phyloP scores from a whole-genome alignment of 2,329 filamentous ascomycete genomes.

The Claviceps spartinae region DNA sequence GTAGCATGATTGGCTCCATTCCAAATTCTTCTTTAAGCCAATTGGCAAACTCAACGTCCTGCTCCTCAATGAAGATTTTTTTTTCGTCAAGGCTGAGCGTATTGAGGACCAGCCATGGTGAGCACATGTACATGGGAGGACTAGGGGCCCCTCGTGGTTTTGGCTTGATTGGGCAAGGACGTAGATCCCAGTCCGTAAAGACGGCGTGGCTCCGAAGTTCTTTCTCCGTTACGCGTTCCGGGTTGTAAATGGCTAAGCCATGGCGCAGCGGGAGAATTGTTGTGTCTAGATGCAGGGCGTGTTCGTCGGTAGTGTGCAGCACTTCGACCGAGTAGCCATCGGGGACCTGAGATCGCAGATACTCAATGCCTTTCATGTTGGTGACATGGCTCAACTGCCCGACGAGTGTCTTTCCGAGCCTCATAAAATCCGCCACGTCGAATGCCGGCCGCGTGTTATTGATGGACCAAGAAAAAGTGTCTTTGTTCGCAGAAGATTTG shows the following conservation, averaged over 20 bases:
- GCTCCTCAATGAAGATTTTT: slow-evolving; percentile 15
- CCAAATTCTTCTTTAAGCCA: slow-evolving; percentile 9
- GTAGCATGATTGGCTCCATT: slow-evolving; percentile 10
- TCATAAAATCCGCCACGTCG: slow-evolving; percentile 22
- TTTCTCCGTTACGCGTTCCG: slow-evolving; percentile 12
- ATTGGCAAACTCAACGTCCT: slow-evolving; percentile 9
- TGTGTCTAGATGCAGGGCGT: slow-evolving; percentile 20
- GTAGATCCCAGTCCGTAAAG: slow-evolving; percentile 16
- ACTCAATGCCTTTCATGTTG: slow-evolving; percentile 18
- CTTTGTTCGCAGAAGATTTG: not conserved
- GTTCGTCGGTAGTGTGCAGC: slow-evolving; percentile 12
- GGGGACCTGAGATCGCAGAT: slow-evolving; percentile 12
- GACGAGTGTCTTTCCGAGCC: slow-evolving; percentile 18
- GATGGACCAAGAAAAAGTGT: slow-evolving; percentile 13
- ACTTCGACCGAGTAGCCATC: slow-evolving; percentile 18
- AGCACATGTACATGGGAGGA: slow-evolving; percentile 16
- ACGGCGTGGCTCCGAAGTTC: slow-evolving; percentile 12
- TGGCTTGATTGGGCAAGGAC: slow-evolving; percentile 12
- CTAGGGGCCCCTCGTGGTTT: not conserved
- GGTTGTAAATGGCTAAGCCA: slow-evolving; percentile 16
- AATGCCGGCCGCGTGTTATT: slow-evolving; percentile 20
- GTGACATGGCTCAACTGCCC: slow-evolving; percentile 21
- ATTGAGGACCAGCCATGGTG: slow-evolving; percentile 15
- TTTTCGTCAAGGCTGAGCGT: slow-evolving; percentile 14
- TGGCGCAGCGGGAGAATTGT: slow-evolving; percentile 17